These are phyloP conservation scores for Pyrenula massariospora DNA, from an alignment of 495 filamentous ascomycete species.

Conservation along the genomic window DNA sequence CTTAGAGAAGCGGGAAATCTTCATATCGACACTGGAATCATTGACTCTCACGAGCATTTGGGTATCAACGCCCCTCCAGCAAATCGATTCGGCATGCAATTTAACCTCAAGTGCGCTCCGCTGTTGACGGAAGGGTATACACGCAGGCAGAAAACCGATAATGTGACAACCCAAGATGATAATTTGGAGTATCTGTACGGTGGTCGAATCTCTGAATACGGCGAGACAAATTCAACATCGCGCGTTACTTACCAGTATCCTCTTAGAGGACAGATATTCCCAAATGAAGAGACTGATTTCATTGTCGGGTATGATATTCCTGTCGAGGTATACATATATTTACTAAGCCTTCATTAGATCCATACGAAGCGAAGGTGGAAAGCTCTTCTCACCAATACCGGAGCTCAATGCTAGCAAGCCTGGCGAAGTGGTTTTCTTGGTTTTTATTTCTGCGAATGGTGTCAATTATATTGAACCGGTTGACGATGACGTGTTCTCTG, in stretches of 20 bases:
- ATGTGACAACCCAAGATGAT: background rate
- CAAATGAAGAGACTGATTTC: background rate
- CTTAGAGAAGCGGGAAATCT: background rate
- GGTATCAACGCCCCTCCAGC: slow-evolving; percentile 15
- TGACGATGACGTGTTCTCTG: slow-evolving; percentile 13
- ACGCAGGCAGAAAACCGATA: background rate
- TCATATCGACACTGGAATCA: slow-evolving; percentile 6
- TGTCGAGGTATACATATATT: too few relatives aligned
- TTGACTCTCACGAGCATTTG: slow-evolving; percentile 19
- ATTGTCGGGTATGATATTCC: background rate
- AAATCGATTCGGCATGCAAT: slow-evolving; percentile 11
- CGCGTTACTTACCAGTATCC: background rate
- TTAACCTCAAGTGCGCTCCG: background rate
- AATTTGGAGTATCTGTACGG: background rate
- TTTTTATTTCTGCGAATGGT: slow-evolving; percentile 13
- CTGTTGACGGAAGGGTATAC: background rate
- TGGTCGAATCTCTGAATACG: background rate
- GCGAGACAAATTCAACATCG: background rate
- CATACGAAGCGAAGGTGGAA: background rate
- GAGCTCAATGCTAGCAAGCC: background rate
- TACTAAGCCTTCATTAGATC: slow-evolving; percentile 2
- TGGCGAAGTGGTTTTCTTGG: background rate
- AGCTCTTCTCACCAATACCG: background rate
- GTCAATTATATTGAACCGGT: slow-evolving; percentile 11
- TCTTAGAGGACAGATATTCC: background rate